A percentile compares a stretch with the other conserved stretches of the same genome.
phyloP scores from a whole-genome alignment of 805 yeast genomes.

The Candida sphagnicola region DNA sequence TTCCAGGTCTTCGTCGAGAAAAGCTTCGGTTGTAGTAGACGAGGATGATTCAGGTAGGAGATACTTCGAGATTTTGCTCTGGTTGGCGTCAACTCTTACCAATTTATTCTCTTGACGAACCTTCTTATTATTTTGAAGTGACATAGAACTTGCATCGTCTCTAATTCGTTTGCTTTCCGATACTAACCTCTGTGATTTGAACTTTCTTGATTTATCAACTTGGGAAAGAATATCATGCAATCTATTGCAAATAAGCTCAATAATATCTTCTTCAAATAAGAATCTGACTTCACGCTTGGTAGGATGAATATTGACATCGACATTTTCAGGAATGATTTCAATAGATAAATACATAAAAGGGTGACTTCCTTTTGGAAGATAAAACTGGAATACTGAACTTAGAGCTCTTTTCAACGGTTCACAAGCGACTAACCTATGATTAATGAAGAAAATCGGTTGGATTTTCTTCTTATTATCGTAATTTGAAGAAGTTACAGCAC shows the following conservation, averaged over 20 bases:
- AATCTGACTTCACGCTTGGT: slow-evolving; percentile 91
- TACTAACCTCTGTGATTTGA: slow-evolving; percentile 55
- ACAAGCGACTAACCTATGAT: slow-evolving; percentile 75
- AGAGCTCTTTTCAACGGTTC: slow-evolving; percentile 76
- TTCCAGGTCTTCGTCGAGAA: slow-evolving; percentile 3
- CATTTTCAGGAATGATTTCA: slow-evolving; percentile 58
- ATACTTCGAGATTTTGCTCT: slow-evolving; percentile 31
- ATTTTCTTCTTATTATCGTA: slow-evolving; percentile 62
- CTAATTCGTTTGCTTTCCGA: slow-evolving; percentile 12
- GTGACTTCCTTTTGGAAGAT: slow-evolving; percentile 69
- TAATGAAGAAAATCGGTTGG: slow-evolving; percentile 78
- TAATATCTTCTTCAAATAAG: slow-evolving; percentile 80
- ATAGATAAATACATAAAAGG: slow-evolving; percentile 77
- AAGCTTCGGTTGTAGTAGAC: background rate
- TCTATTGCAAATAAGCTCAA: slow-evolving; percentile 49
- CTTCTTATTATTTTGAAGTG: slow-evolving; percentile 16
- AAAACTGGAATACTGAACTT: slow-evolving; percentile 54
- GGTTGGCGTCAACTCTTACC: slow-evolving; percentile 69
- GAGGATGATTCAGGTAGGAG: slow-evolving; percentile 5
- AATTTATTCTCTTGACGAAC: slow-evolving; percentile 58
- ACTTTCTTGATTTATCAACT: slow-evolving; percentile 66
- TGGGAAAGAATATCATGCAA: slow-evolving; percentile 50
- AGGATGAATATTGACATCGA: slow-evolving; percentile 95
- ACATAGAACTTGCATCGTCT: slow-evolving; percentile 8
- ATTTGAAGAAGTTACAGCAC: slow-evolving; percentile 68